Evolutionary conservation across 805 yeast genomes (phyloP).

Genomic region (Barnettozyma vustinii): DNA sequence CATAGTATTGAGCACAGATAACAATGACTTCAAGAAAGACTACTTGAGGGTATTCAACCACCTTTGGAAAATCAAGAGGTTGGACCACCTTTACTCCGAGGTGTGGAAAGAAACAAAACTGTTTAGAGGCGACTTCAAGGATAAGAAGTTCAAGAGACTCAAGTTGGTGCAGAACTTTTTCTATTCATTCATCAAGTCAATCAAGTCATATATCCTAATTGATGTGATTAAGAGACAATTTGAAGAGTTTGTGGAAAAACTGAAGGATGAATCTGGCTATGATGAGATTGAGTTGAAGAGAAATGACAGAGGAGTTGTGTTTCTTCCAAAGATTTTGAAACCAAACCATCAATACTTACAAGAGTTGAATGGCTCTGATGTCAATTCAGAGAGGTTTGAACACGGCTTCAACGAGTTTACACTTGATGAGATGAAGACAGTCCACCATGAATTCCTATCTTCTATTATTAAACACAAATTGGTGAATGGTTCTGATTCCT

Average conservation of each 20-base stretch:
- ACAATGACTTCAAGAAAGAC: slow-evolving; percentile 41
- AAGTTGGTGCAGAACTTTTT: slow-evolving; percentile 30
- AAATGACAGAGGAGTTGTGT: not conserved
- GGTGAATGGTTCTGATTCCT: slow-evolving; percentile 23
- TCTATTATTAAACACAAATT: slow-evolving; percentile 34
- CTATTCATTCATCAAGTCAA: slow-evolving; percentile 26
- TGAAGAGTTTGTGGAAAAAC: slow-evolving; percentile 27
- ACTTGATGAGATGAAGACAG: slow-evolving; percentile 42
- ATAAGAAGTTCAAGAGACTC: slow-evolving; percentile 26
- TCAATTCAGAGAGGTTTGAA: slow-evolving; percentile 1
- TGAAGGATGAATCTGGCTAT: slow-evolving; percentile 17
- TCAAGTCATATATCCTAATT: slow-evolving; percentile 28
- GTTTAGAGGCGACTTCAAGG: slow-evolving; percentile 20
- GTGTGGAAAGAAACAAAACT: slow-evolving; percentile 41
- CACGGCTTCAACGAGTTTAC: slow-evolving; percentile 30
- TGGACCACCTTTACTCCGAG: slow-evolving; percentile 43
- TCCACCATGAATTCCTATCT: slow-evolving; percentile 30
- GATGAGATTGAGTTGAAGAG: slow-evolving; percentile 26
- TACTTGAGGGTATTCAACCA: slow-evolving; percentile 82
- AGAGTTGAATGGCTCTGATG: slow-evolving; percentile 12
- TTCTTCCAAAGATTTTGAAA: slow-evolving; percentile 21
- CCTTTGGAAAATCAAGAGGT: slow-evolving; percentile 71
- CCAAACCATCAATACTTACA: slow-evolving; percentile 25
- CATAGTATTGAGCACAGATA: slow-evolving; percentile 47
- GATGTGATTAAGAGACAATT: slow-evolving; percentile 29